A percentile compares a stretch with the other conserved stretches of the same genome.
Conservation (phyloP, 371 early-diverging fungal species). For the Mucor sp. region DNA sequence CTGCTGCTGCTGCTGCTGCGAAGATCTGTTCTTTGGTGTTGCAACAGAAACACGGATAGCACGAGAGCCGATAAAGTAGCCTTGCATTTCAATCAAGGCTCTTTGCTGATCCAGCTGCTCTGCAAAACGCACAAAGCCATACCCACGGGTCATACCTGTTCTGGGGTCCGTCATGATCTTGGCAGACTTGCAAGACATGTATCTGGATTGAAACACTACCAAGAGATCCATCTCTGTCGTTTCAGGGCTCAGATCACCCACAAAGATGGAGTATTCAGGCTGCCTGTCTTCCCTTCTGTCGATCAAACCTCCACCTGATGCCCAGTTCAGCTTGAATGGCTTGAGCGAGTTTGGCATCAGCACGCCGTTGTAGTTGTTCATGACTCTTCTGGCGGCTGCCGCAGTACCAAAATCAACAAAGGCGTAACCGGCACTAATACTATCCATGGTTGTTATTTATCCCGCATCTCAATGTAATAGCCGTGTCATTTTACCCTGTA, state of each 20-base stretch:
- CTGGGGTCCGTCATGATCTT: slow-evolving; percentile 76
- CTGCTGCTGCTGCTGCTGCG: neutral
- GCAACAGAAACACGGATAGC: slow-evolving; percentile 84
- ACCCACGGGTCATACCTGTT: slow-evolving; percentile 73
- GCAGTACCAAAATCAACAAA: slow-evolving; percentile 68
- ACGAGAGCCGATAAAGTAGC: slow-evolving; percentile 63
- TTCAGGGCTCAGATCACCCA: slow-evolving; percentile 77
- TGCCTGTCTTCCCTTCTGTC: slow-evolving; percentile 44
- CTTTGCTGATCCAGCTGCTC: slow-evolving; percentile 69
- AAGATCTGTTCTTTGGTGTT: slow-evolving; percentile 67
- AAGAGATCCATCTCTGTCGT: slow-evolving; percentile 66
- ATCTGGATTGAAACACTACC: slow-evolving; percentile 53
- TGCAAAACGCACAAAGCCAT: slow-evolving; percentile 80
- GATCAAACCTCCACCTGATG: slow-evolving; percentile 66
- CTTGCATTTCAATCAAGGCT: slow-evolving; percentile 78
- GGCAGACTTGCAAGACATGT: slow-evolving; percentile 71
- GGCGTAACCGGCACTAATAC: slow-evolving; percentile 65
- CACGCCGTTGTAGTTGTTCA: slow-evolving; percentile 69
- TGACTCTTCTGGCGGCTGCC: slow-evolving; percentile 62
- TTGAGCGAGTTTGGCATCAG: slow-evolving; percentile 76
- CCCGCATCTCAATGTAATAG: no score
- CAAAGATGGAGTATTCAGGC: slow-evolving; percentile 79
- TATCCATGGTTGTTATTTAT: neutral
- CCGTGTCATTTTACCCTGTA: slow-evolving; percentile 59
- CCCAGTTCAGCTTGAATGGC: slow-evolving; percentile 88